Evolutionary conservation across 169 alveolate genomes (phyloP).

Genomic region (Plasmodium gonderi): DNA sequence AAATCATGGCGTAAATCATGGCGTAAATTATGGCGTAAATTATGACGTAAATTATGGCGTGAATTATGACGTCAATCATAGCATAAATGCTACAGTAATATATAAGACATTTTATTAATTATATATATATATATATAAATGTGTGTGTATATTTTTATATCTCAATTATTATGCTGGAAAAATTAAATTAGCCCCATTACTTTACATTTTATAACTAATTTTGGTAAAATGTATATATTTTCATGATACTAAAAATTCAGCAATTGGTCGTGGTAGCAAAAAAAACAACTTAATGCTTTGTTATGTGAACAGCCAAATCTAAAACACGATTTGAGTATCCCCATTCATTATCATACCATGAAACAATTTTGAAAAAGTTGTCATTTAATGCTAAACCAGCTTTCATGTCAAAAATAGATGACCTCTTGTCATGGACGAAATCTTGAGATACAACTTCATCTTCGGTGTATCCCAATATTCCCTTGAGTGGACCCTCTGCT

Average conservation of each 20-base stretch:
- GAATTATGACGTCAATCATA: background rate
- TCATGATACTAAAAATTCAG: background rate
- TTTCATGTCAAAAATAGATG: conserved; percentile 96
- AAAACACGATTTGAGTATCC: conserved; percentile 98
- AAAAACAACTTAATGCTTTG: conserved; percentile 23
- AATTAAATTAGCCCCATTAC: too few species aligned
- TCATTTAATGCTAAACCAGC: conserved; percentile 98
- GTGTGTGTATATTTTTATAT: background rate
- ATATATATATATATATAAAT: background rate
- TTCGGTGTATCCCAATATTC: conserved; percentile 96
- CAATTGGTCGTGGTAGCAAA: background rate
- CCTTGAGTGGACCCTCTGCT: conserved; percentile 95
- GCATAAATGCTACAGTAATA: background rate
- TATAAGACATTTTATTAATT: too few species aligned
- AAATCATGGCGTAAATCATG: background rate
- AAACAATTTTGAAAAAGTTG: conserved; percentile 96
- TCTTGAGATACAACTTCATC: conserved; percentile 98
- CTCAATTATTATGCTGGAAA: background rate
- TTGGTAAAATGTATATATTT: background rate
- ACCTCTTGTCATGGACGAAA: conserved; percentile 94
- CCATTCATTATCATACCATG: conserved; percentile 99
- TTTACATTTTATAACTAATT: background rate
- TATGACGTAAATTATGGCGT: background rate
- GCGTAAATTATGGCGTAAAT: background rate
- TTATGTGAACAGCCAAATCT: conserved; percentile 90